Evolutionary conservation across 108 stramenopile species (phyloP).

Genomic region (Cyclotella atomus): DNA sequence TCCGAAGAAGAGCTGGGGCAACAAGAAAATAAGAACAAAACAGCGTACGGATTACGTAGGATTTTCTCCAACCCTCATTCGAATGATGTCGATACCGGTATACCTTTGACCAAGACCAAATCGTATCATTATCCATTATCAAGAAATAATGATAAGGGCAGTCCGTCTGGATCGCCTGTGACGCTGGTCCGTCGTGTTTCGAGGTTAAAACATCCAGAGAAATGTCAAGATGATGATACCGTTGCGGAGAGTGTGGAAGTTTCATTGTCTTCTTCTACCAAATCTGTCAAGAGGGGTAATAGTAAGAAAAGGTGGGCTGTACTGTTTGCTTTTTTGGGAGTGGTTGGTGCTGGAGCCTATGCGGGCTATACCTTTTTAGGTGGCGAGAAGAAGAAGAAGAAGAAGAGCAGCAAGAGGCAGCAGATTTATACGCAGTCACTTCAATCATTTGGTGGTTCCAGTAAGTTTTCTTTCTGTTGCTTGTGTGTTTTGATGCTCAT

Average conservation of each 20-base stretch:
- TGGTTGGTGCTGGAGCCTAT: no score
- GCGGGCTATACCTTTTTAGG: no score
- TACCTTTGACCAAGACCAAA: background rate
- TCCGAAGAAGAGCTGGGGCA: background rate
- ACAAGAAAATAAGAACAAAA: background rate
- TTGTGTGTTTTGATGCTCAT: no score
- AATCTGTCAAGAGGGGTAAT: no score
- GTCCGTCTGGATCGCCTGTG: background rate
- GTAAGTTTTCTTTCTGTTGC: no score
- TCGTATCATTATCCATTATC: slow-evolving; percentile 1
- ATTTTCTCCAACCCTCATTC: background rate
- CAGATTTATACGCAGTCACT: no score
- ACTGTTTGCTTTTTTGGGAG: no score
- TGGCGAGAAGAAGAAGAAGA: no score
- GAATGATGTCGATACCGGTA: background rate
- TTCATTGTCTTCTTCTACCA: background rate
- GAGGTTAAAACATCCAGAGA: background rate
- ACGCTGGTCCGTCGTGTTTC: background rate
- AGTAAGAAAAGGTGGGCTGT: no score
- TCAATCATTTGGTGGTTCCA: no score
- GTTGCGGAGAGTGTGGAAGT: background rate
- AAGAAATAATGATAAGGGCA: background rate
- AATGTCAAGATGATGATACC: background rate
- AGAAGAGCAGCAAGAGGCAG: no score
- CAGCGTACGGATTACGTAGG: slow-evolving; percentile 1